These are phyloP conservation scores for Chrysoporthe puriensis DNA, from an alignment of 2,329 filamentous ascomycete species.

Conservation along the genomic window DNA sequence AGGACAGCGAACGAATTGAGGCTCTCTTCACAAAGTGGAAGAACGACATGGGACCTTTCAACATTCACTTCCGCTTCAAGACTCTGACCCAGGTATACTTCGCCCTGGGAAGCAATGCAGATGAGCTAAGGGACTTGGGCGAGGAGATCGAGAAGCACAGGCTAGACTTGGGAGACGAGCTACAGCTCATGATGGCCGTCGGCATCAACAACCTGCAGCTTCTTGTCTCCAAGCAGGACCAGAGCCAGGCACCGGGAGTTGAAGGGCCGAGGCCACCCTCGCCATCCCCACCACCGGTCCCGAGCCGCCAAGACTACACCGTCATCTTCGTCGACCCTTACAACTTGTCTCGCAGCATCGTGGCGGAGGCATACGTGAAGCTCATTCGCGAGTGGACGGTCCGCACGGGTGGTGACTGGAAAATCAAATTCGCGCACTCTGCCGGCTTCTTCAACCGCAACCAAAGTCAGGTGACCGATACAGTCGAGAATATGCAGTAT, in stretches of 20 bases:
- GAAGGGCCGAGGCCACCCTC: constrained; percentile 10
- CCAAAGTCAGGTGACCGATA: constrained; percentile 27
- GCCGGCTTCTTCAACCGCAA: constrained; percentile 35
- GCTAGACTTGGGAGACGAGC: constrained; percentile 26
- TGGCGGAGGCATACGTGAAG: constrained; percentile 32
- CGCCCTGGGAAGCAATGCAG: constrained; percentile 32
- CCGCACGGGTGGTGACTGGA: constrained; percentile 30
- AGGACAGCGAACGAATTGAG: constrained; percentile 31
- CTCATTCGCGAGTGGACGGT: constrained; percentile 33
- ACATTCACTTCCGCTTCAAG: constrained; percentile 32
- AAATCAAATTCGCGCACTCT: constrained; percentile 30
- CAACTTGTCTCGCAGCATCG: constrained; percentile 33
- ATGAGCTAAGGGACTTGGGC: constrained; percentile 32
- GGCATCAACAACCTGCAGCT: constrained; percentile 12
- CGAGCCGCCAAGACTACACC: constrained; percentile 29
- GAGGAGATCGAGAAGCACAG: constrained; percentile 32
- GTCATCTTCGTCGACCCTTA: constrained; percentile 37
- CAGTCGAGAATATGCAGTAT: constrained; percentile 31
- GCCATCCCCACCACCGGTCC: constrained; percentile 21
- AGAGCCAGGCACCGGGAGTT: background rate
- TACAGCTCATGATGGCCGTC: constrained; percentile 29
- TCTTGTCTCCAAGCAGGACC: background rate
- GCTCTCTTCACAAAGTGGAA: constrained; percentile 34
- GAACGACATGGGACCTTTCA: constrained; percentile 30
- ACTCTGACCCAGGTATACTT: constrained; percentile 32